Evolutionary conservation across 768 basidiomycete genomes (phyloP).

Genomic region (Xerocomellus amylosporus): DNA sequence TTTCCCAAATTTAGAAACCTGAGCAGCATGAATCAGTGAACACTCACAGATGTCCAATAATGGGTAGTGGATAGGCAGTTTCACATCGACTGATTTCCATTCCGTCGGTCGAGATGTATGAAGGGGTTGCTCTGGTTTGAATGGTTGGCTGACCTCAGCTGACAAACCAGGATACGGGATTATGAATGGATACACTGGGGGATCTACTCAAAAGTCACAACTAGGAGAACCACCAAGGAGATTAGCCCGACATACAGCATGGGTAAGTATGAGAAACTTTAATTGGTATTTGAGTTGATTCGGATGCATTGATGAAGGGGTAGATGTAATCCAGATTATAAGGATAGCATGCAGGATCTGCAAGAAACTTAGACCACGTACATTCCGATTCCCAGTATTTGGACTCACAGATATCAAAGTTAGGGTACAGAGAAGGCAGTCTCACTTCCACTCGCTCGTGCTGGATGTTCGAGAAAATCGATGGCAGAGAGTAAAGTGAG

Average conservation of each 20-base stretch:
- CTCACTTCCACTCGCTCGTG: slow-evolving; percentile 6
- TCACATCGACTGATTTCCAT: no score
- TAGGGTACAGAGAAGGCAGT: slow-evolving; percentile 14
- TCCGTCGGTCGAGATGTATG: no score
- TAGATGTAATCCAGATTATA: slow-evolving; percentile 38
- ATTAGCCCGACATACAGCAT: slow-evolving; percentile 30
- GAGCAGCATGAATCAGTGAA: no score
- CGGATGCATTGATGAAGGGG: slow-evolving; percentile 14
- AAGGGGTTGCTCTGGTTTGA: no score
- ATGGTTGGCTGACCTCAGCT: no score
- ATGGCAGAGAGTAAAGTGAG: no score
- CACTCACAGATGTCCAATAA: no score
- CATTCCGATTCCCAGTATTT: background rate
- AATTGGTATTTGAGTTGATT: slow-evolving; percentile 5
- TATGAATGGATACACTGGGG: slow-evolving; percentile 22
- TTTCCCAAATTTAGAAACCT: no score
- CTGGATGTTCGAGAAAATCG: background rate
- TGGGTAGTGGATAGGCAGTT: no score
- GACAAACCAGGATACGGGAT: slow-evolving; percentile 13
- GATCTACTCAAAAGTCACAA: slow-evolving; percentile 16
- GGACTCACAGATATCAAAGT: slow-evolving; percentile 36
- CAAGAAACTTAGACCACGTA: background rate
- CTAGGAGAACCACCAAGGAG: background rate
- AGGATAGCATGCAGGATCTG: slow-evolving; percentile 44
- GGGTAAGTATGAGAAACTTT: slow-evolving; percentile 31